Base-by-base conservation (phyloP, 1,284 basidiomycete species). In the Melampsora larici-populina region DNA sequence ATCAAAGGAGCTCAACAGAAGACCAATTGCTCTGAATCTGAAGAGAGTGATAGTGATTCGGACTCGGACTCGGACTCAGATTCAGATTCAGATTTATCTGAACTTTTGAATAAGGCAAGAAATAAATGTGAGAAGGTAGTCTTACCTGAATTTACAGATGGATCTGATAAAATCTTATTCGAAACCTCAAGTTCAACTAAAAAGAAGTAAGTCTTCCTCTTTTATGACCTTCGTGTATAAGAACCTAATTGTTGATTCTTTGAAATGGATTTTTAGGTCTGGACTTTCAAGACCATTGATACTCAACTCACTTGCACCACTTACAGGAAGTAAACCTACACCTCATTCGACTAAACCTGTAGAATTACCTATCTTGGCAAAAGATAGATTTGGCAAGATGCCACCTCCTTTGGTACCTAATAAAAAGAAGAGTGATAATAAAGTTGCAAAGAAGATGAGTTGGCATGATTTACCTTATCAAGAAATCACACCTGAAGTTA, bases 381-480 rank as follows among this genome's bases (percentile, higher is more conserved):
- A 55, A 24, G 51, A 55, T 24, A 4, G 3, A 15, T 55, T 55
- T 15, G 51, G 51, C 3, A 55, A 5, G 51, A 55, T 55, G 51
- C 51, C 51, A 55, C 51, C 51, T 5, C 51, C 51, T 6, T 21
- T 55, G 6, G 36, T 36, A 9, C 36, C 36, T 3, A 36, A 36
- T 9, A 55, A 55, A 55, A 55, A 55, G 51, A 55, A 55, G 13
- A 5, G 3, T 5, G 51, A 55, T 6, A 55, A 55, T 5, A 36
- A 36, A 9, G 36, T n/a, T 58, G 11, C 21, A 26, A 62, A 72
- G 26, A 72, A 72, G 40, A 5, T 21, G 21, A 9, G 26, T 1
- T 76, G 73, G 73, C 65, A 67, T 46, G 66, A 67, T 17, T 63
- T 76, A 26, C 73, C 73, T 13, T 29, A 55, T 1, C 73, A 67